These are phyloP conservation scores for Panicum virgatum DNA, from an alignment of 202 grass and related monocot species.

Conservation along the genomic window DNA sequence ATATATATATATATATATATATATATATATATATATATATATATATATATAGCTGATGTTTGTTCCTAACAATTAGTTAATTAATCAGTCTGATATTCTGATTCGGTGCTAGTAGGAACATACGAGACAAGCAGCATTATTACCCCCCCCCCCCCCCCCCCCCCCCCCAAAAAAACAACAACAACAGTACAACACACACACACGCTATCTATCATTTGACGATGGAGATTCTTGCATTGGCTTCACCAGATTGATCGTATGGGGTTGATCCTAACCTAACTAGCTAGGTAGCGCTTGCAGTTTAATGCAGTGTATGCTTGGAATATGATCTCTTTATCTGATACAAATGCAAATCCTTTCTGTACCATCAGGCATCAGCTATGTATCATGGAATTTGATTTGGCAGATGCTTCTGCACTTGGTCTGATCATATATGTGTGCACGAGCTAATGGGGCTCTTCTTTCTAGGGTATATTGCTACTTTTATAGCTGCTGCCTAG, in stretches of 20 bases:
- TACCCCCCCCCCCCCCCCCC: too few relatives aligned
- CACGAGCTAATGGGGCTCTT: constrained; percentile 13
- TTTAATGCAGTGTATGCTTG: constrained; percentile 1
- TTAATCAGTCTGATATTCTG: neutral
- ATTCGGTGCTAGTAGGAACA: constrained; percentile 5
- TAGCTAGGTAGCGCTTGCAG: neutral
- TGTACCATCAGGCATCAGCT: constrained; percentile 22
- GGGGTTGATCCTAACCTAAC: constrained; percentile 12
- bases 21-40: too few relatives aligned
- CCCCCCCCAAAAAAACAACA: too few relatives aligned
- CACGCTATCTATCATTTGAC: neutral
- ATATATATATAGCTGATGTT: neutral
- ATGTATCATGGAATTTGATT: constrained; percentile 24
- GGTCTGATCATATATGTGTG: constrained; percentile 36
- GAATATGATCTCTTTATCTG: constrained; percentile 12
- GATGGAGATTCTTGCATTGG: constrained; percentile 19
- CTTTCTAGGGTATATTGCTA: constrained; percentile 42
- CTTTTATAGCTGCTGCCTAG: constrained; percentile 41
- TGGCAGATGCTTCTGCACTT: constrained; percentile 45
- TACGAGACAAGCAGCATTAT: neutral
- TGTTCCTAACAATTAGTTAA: neutral
- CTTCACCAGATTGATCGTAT: constrained; percentile 13
- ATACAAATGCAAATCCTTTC: neutral
- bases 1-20: too few relatives aligned
- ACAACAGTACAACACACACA: too few relatives aligned